A percentile compares a stretch with the other conserved stretches of the same genome.
Evolutionary conservation across 768 basidiomycete genomes (phyloP).

Genomic region (Neoboletus brunneissimus): DNA sequence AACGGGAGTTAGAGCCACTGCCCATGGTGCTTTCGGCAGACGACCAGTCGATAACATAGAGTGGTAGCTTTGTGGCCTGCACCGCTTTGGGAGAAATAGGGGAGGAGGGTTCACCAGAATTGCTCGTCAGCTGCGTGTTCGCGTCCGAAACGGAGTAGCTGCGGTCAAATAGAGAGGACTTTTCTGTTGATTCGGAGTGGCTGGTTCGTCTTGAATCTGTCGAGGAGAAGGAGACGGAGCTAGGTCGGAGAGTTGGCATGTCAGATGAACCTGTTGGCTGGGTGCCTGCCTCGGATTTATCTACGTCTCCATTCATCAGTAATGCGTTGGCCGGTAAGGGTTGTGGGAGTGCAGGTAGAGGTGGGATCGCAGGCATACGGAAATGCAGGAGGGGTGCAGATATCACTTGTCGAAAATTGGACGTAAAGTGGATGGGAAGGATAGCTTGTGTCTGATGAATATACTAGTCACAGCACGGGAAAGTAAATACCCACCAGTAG

Average conservation of each 20-base stretch:
- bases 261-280: slow-evolving; percentile 16
- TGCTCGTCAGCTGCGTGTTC: slow-evolving; percentile 22
- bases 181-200: slow-evolving; percentile 33
- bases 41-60: slow-evolving; percentile 48
- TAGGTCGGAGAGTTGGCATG: slow-evolving; percentile 32
- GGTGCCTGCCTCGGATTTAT: slow-evolving; percentile 23
- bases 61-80: slow-evolving; percentile 23
- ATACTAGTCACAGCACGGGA: not conserved
- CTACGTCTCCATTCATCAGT: slow-evolving; percentile 23
- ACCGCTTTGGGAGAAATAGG: slow-evolving; percentile 11
- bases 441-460: slow-evolving; percentile 44
- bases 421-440: slow-evolving; percentile 66
- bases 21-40: slow-evolving; percentile 42
- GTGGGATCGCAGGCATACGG: slow-evolving; percentile 68
- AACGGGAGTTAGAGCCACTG: slow-evolving; percentile 29
- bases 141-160: slow-evolving; percentile 28
- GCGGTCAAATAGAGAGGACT: slow-evolving; percentile 30
- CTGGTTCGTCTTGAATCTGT: slow-evolving; percentile 37
- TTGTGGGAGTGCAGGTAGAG: slow-evolving; percentile 47
- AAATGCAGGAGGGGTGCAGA: slow-evolving; percentile 60
- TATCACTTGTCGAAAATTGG: slow-evolving; percentile 65
- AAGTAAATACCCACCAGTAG: slow-evolving; percentile 50
- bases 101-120: slow-evolving; percentile 20
- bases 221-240: slow-evolving; percentile 54
- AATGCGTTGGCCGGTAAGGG: slow-evolving; percentile 26